Base-by-base conservation (phyloP, 2,329 filamentous ascomycete species). In the Colletotrichum sp. region DNA sequence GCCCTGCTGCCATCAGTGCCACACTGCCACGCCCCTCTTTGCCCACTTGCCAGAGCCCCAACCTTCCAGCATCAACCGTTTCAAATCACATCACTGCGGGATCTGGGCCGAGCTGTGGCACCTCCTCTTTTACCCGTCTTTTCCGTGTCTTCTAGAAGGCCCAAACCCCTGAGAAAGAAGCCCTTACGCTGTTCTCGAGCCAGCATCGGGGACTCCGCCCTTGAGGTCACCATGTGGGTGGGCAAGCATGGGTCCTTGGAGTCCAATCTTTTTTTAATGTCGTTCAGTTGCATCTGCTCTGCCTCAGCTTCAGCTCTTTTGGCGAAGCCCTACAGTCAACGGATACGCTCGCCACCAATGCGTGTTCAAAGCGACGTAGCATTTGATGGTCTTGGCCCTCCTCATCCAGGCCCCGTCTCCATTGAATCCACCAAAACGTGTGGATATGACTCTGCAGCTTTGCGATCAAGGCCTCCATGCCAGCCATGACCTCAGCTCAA, bases 131-230 rank as follows among this genome's bases (percentile, higher is more conserved):
- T 76, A 76, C 65, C 73, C 73, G 70, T 36, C 64, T 58, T 56
- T 76, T 76, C 64, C 64, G 73, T 73, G 73, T 48, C 70, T 76
- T 76, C 73, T 76, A 76, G 73, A 76, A 76, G 58, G 34, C 64
- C 18, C 26, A 73, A 26, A 38, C 58, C 73, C 69, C 64, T 73
- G 70, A 34, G 34, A 21, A 69, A 73, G 58, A 67, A 72, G 64
- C 69, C 32, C 26, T 48, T 32, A 28, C 32, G 32, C 32, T n/a
- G 28, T 73, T 65, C 64, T 75, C 34, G 58, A 58, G 70, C 70
- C 70, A 73, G 34, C 48, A 69, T 73, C 64, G 73, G 73, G 48
- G 70, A 58, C 73, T 68, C 69, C 69, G 62, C 73, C 64, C 56
- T n/a, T 64, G 13, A 24, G 32, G 61, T 64, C 32, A 64, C 61